Evolutionary conservation across 2,329 filamentous ascomycete species (phyloP), one percentile per base, ranked within the genome.

Genomic region (Colletotrichum trifolii): DNA sequence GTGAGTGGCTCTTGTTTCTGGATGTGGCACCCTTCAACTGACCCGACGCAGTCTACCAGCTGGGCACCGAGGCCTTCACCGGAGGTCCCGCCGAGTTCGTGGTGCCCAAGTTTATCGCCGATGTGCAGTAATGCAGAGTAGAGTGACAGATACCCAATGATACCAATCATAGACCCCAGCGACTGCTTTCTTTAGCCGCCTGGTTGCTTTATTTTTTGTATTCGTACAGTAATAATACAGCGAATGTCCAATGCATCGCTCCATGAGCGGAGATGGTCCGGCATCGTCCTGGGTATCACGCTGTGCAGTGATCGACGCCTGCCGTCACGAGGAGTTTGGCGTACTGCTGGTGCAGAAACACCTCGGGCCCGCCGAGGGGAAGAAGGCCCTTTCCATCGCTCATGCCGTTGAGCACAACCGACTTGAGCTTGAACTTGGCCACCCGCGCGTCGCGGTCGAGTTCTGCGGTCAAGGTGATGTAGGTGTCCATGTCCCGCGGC

Each of bases 11-110:
- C 9, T 2, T 15, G 0, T 13, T 3, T 4, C 17, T 12, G 15
- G 25, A 5, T 45, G 6, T 15, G 3, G 5, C 6, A n/a, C 5
- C 2, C 11, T 4, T 3, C 5, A 2, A 33, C 56, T 69, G 40
- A 65, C 57, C 2, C 3, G 35, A 11, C 2, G 5, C 8, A 72
- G 71, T 71, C 33, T 71, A 69, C 36, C 68, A 72, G 52, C 67
- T 72, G 8, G 71, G 71, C 1, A 71, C 70, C 2, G 71, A 72
- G 55, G 68, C 70, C 1, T 72, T 71, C 53, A 72, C 71, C 6
- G 71, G 71, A 10, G 68, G 70, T 2, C 67, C 69, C n/a, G 68
- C 70, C 8, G 42, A 60, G 50, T 71, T 71, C 25, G 59, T 59
- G 12, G 69, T 70, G 6, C 55, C 70, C 5, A 57, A 66, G 49